A percentile compares a stretch with the other conserved stretches of the same genome.
Conservation (phyloP, 164 flowering plant genomes). For the Houttuynia cordata region DNA sequence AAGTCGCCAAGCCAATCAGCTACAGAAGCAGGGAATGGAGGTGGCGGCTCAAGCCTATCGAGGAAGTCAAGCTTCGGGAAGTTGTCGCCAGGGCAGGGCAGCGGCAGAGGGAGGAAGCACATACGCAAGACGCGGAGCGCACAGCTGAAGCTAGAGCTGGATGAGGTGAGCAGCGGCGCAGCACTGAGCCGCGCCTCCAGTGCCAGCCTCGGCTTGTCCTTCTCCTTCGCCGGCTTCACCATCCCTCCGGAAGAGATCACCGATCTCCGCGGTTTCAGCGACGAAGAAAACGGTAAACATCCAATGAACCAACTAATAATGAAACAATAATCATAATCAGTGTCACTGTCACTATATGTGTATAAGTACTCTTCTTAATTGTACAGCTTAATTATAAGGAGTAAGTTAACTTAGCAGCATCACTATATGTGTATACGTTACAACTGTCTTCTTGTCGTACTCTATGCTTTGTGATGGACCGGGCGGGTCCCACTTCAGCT, state of each 20-base stretch:
- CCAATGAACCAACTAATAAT: neutral
- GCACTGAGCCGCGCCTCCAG: slow-evolving; percentile 92
- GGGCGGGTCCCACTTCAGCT: no score
- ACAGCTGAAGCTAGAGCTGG: slow-evolving; percentile 64
- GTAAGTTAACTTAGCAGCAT: no score
- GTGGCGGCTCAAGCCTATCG: slow-evolving; percentile 17
- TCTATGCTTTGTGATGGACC: no score
- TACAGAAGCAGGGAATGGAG: slow-evolving; percentile 12
- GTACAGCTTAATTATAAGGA: no score
- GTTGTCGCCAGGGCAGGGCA: slow-evolving; percentile 14
- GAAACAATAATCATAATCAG: neutral
- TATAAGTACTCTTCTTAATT: no score
- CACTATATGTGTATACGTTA: no score
- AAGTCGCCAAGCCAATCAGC: slow-evolving; percentile 31
- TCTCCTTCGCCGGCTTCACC: slow-evolving; percentile 86
- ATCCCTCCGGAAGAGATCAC: slow-evolving; percentile 70
- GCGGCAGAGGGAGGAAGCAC: slow-evolving; percentile 57
- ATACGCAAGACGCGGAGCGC: slow-evolving; percentile 78
- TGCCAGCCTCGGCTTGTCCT: slow-evolving; percentile 88
- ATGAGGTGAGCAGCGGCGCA: slow-evolving; percentile 58
- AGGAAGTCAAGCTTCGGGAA: slow-evolving; percentile 50
- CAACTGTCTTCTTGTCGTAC: no score
- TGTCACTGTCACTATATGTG: no score
- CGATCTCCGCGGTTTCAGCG: slow-evolving; percentile 51
- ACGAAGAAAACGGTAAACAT: slow-evolving; percentile 51